Base-by-base conservation (phyloP, 2,329 filamentous ascomycete genomes). In the Pseudogymnoascus destructans region DNA sequence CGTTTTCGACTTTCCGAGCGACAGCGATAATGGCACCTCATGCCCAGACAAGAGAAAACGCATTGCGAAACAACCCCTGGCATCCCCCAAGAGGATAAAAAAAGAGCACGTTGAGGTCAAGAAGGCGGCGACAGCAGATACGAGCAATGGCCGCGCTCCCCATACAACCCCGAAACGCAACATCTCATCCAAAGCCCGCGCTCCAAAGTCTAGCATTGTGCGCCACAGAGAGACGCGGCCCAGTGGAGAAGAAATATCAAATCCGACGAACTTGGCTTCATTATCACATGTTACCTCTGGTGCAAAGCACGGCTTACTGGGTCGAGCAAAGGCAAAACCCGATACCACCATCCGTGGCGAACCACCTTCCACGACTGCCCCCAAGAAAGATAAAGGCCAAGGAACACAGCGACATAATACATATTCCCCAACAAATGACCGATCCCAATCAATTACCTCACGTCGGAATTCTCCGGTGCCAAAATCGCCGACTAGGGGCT, bases 21-120 rank as follows among this genome's bases (percentile, higher is more conserved):
- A 63, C 56, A 63, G 61, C 25, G 61, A 67, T 13, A 57, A 60
- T 5, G 57, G n/a, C 25, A 60, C 11, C 32, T 60, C 54, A 27
- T 32, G 32, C 46, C 46, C 46, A 19, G 46, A 52, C 46, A 52
- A 52, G 25, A 52, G 46, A 11, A 52, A 52, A 32, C 46, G 46
- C 8, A 52, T 52, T 52, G 10, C 46, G 15, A 30, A 52, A 52
- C 42, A 52, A 13, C 46, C 46, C 25, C 46, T 30, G 6, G 46
- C 46, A 9, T 52, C 46, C 5, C 46, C 46, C 5, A 52, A 52
- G 15, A 52, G 46, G 15, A 3, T 30, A 17, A 52, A 52, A 52
- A 52, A 30, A 8, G 46, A 19, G 3, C 46, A 52, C 5, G 25
- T 30, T 30, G 25, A 13, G n/a, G 25, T 19, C 46, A 52, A 52